Base-by-base conservation (phyloP, 2,329 filamentous ascomycete genomes). In the Gnomoniopsis sp. region DNA sequence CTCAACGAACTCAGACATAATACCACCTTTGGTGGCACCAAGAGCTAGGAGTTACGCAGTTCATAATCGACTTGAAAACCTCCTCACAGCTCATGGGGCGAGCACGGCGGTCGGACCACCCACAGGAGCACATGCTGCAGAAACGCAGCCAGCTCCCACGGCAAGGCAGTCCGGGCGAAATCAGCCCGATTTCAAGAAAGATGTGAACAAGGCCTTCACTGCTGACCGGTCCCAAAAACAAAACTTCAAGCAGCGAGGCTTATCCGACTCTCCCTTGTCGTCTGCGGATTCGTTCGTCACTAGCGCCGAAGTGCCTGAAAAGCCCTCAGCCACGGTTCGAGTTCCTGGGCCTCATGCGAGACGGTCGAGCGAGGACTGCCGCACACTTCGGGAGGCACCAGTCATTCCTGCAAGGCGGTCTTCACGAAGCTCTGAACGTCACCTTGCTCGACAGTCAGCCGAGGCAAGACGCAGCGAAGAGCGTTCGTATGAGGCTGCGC, bases 271-370 rank as follows among this genome's bases (percentile, higher is more conserved):
- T 7, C 51, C 33, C 21, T 36, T 19, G 10, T 55, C 60, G 14
- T 59, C 60, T n/a, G 53, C n/a, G 11, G 53, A 60, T 15, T 54
- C 57, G 3, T 55, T 52, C 48, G 36, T 33, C 23, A 60, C 60
- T 10, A 54, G 22, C 38, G 44, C 50, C 22, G 60, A 59, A 34
- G 38, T 58, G 22, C 56, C 57, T 19, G 48, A 30, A n/a, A 38
- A 52, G 19, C 34, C 46, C 19, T 17, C 48, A 11, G 48, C 36
- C 15, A 19, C 30, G 12, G 21, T 55, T 8, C 41, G 23, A 30
- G 46, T 52, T 6, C 51, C 58, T 8, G 51, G 38, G n/a, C 58
- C 52, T 17, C 47, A 50, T 19, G 19, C 36, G 17, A 43, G 47
- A n/a, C 19, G 47, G 41, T 49, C 49, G 15, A 46, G 47, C 26